These are phyloP conservation scores for Sparassis latifolia DNA, from an alignment of 1,284 basidiomycete genomes.

Conservation along the genomic window DNA sequence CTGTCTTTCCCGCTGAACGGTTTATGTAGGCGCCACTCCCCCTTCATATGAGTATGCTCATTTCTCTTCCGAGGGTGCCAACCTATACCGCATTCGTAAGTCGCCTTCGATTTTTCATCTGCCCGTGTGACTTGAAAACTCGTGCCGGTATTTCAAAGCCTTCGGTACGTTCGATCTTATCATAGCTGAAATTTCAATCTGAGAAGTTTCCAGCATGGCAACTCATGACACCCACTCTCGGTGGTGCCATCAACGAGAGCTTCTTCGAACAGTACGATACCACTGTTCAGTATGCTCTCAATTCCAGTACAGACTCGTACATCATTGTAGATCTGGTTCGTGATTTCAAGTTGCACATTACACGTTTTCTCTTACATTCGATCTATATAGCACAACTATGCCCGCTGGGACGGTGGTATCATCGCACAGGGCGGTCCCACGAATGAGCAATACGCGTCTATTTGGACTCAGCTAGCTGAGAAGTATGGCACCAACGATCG, in stretches of 20 bases:
- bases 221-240: conserved; percentile 42
- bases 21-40: conserved; percentile 19
- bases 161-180: too few relatives aligned
- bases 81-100: conserved; percentile 40
- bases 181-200: background rate
- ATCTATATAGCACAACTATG: conserved; percentile 39
- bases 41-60: conserved; percentile 36
- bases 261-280: conserved; percentile 42
- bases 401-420: conserved; percentile 43
- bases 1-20: background rate
- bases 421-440: conserved; percentile 50
- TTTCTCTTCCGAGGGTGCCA: conserved; percentile 38
- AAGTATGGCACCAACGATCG: conserved; percentile 42
- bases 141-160: background rate
- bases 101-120: background rate
- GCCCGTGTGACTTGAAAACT: background rate
- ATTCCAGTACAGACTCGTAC: conserved; percentile 33
- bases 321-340: conserved; percentile 45
- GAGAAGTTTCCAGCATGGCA: conserved; percentile 36
- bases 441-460: conserved; percentile 40
- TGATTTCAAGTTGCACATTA: background rate
- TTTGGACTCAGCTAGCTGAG: conserved; percentile 48
- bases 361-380: background rate
- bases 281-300: conserved; percentile 43
- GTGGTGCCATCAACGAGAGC: conserved; percentile 36